A percentile compares a stretch with the other conserved stretches of the same genome.
Conservation (phyloP, 108 stramenopile genomes). For the Cyclotella baltica region DNA sequence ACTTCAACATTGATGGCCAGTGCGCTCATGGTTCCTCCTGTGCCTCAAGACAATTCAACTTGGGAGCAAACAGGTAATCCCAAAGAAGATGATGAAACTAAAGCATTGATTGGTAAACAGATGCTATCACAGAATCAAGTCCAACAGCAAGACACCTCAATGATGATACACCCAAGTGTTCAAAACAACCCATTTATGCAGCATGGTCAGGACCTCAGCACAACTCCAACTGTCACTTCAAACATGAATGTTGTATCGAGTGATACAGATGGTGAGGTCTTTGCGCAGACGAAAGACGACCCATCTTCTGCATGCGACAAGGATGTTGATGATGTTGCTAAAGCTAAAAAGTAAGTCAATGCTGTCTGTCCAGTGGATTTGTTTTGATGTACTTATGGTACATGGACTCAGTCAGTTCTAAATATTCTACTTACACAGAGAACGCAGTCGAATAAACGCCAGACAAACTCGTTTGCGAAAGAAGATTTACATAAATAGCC, state of each 20-base stretch:
- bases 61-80: too few relatives aligned
- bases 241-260: conserved; percentile 68
- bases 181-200: conserved; percentile 1
- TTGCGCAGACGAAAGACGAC: neutral
- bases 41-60: neutral
- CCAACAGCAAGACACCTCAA: neutral
- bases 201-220: too few relatives aligned
- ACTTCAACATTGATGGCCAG: conserved; percentile 7
- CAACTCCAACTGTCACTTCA: neutral
- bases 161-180: neutral
- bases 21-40: neutral
- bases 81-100: too few relatives aligned
- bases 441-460: conserved; percentile 97
- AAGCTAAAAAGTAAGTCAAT: conserved; percentile 50
- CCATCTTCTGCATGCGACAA: conserved; percentile 21
- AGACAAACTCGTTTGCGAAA: conserved; percentile 96
- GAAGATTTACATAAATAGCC: conserved; percentile 94
- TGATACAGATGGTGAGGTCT: conserved; percentile 72
- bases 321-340: neutral
- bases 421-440: conserved; percentile 92
- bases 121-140: neutral
- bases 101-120: too few relatives aligned
- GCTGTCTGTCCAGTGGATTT: too few relatives aligned
- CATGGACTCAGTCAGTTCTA: neutral
- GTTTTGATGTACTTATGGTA: too few relatives aligned